Conservation (phyloP, 345 rosid species). For the Clarkia xantiana region DNA sequence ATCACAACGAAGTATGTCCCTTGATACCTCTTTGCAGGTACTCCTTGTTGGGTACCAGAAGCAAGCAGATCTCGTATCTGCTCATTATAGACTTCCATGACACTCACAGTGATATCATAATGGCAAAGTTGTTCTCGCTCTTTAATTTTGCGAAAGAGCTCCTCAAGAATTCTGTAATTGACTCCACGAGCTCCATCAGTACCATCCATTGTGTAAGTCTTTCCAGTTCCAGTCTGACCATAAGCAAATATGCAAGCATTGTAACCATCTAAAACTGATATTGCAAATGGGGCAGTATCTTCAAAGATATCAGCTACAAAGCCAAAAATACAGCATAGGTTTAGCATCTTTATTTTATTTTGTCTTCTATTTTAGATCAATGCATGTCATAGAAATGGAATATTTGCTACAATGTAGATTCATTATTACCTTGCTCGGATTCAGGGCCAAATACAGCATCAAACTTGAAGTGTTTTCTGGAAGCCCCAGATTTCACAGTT, state of each 20-base stretch:
- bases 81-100: constrained; percentile 92
- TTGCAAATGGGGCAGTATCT: constrained; percentile 81
- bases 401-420: too few species aligned
- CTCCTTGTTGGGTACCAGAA: constrained; percentile 41
- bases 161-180: constrained; percentile 76
- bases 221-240: constrained; percentile 95
- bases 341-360: background rate
- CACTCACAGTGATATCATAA: constrained; percentile 85
- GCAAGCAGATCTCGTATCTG: constrained; percentile 77
- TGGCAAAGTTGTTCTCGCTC: constrained; percentile 43
- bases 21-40: constrained; percentile 48
- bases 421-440: constrained; percentile 58
- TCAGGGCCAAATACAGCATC: constrained; percentile 87
- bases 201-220: constrained; percentile 94
- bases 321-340: constrained; percentile 8
- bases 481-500: constrained; percentile 60
- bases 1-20: background rate
- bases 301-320: constrained; percentile 63
- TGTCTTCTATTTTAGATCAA: too few species aligned
- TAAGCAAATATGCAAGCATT: constrained; percentile 91
- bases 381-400: too few species aligned
- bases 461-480: constrained; percentile 65
- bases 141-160: constrained; percentile 49
- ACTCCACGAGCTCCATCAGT: constrained; percentile 84
- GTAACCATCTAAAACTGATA: constrained; percentile 90